These are phyloP conservation scores for Epipyxis sp. DNA, from an alignment of 108 stramenopile species.

Conservation along the genomic window DNA sequence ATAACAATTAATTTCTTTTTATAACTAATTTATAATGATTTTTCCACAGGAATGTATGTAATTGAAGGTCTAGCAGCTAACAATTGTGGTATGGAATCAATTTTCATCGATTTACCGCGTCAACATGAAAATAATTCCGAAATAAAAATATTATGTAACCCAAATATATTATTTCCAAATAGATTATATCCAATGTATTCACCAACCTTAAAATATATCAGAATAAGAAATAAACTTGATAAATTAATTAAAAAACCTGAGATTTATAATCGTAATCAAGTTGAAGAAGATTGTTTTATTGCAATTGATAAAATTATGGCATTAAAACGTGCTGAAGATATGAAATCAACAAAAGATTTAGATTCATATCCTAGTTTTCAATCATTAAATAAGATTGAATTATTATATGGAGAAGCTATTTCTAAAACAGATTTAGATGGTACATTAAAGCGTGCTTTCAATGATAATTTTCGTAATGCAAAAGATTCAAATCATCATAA, in stretches of 20 bases:
- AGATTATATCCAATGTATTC: slow-evolving; percentile 50
- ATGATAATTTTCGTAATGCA: slow-evolving; percentile 9
- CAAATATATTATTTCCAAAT: slow-evolving; percentile 34
- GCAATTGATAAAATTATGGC: slow-evolving; percentile 43
- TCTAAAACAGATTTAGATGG: slow-evolving; percentile 48
- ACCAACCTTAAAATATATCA: slow-evolving; percentile 47
- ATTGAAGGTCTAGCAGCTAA: background rate
- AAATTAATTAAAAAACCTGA: slow-evolving; percentile 43
- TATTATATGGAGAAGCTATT: slow-evolving; percentile 55
- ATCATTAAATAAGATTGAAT: slow-evolving; percentile 40
- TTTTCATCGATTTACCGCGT: background rate
- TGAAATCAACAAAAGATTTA: slow-evolving; percentile 34
- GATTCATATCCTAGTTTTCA: slow-evolving; percentile 36
- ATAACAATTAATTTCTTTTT: too few relatives aligned
- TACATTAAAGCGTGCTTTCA: background rate
- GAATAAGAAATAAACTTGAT: slow-evolving; percentile 48
- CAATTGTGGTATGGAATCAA: background rate
- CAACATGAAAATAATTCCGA: background rate
- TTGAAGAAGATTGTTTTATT: slow-evolving; percentile 39
- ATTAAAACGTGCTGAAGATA: slow-evolving; percentile 39
- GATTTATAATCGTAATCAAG: slow-evolving; percentile 54
- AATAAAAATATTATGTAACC: slow-evolving; percentile 6
- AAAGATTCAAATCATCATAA: slow-evolving; percentile 3
- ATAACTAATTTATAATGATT: too few relatives aligned
- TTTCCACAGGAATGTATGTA: too few relatives aligned